Conservation (phyloP, 306 rosid species). For the Sophora flavescens region DNA sequence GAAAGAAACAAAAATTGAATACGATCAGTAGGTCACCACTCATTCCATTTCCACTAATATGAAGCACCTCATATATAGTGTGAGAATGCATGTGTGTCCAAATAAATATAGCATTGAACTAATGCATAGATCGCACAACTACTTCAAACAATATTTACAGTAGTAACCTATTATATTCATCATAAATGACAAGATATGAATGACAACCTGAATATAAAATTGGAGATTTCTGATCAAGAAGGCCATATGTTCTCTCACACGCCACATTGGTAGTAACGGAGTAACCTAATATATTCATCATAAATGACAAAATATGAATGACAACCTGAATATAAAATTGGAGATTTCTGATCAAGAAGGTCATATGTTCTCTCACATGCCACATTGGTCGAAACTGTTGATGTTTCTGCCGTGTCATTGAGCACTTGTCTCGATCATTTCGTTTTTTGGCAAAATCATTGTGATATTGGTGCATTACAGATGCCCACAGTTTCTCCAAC, state of each 20-base stretch:
- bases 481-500: conserved; percentile 96
- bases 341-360: conserved; percentile 96
- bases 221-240: conserved; percentile 98
- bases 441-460: conserved; percentile 72
- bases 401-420: conserved; percentile 61
- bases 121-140: conserved; percentile 9
- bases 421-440: conserved; percentile 59
- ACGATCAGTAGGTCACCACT: neutral
- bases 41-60: neutral
- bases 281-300: conserved; percentile 31
- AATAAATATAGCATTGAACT: conserved; percentile 1
- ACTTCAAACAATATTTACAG: conserved; percentile 16
- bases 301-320: conserved; percentile 23
- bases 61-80: neutral
- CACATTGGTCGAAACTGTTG: conserved; percentile 85
- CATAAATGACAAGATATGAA: conserved; percentile 33
- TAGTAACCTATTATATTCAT: conserved; percentile 6
- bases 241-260: conserved; percentile 85
- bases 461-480: conserved; percentile 93
- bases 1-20: neutral
- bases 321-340: conserved; percentile 95
- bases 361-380: conserved; percentile 90
- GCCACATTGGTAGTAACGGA: conserved; percentile 99
- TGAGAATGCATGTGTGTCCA: neutral
- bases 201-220: conserved; percentile 88